Evolutionary conservation across 2,329 filamentous ascomycete species (phyloP), one percentile per base, ranked within the genome.

Genomic region (Arachnopeziza araneosa): DNA sequence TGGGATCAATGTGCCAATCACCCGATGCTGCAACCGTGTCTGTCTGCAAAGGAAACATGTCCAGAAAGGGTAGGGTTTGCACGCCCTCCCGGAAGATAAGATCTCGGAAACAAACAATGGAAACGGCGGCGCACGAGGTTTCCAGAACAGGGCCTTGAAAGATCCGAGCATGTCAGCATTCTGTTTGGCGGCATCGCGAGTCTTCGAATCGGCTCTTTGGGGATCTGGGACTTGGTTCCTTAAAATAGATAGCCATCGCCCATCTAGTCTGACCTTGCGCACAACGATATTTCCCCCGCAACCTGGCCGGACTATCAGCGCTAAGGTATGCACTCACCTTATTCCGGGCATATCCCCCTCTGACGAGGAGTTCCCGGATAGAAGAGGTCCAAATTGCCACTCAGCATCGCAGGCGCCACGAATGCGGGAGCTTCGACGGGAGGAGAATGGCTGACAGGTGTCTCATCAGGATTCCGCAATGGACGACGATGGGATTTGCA

Each of bases 321-420:
- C 55, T 56, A 56, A 56, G 22, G 55, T 44, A 50, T 50, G 54
- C 48, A 44, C 30, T 48, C 22, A 48, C 36, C 55, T 52, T 23
- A 52, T 52, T 51, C 49, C 24, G 36, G 48, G 30, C 49, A 44
- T 23, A 55, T 19, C 30, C 32, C 32, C 19, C 48, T 56, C 48
- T 51, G 55, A 56, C 23, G 23, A 56, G 52, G 55, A 23, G 14
- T 21, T 48, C 49, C n/a, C 24, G 24, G 55, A 36, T 51, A 49
- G 48, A 3, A 21, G 32, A 32, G 24, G 9, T 32, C 48, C 55
- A 56, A 19, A 52, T 52, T 56, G 49, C 24, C 55, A 22, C 44
- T 44, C 17, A 8, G 36, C 12, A 44, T 44, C 14, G 30, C 30
- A 32, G 30, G 14, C 7, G 36, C 36, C 36, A 19, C 36, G 36